Percentiles rank a stretch among this genome's conserved stretches.
phyloP scores from a whole-genome alignment of 1,284 basidiomycete genomes.

The Cutaneotrichosporon mucoides region DNA sequence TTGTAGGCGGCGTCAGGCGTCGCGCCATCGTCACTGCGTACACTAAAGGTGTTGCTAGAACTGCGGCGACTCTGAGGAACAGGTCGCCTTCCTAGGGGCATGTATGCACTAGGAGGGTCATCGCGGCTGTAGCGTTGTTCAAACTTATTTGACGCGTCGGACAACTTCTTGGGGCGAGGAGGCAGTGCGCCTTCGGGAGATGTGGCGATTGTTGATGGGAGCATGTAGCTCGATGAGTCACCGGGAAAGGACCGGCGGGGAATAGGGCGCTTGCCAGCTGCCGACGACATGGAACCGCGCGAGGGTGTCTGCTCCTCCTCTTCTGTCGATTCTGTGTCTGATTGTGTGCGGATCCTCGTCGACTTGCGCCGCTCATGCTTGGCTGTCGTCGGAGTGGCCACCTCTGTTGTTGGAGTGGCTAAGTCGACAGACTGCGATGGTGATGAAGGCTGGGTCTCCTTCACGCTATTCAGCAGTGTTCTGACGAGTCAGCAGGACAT shows the following conservation, averaged over 20 bases:
- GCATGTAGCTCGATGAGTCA: not conserved
- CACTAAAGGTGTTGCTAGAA: slow-evolving; percentile 12
- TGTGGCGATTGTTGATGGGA: not conserved
- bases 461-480: too few relatives aligned
- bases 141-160: not conserved
- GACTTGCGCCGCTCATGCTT: slow-evolving; percentile 27
- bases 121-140: not conserved
- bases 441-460: too few relatives aligned
- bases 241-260: not conserved
- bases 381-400: not conserved
- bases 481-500: too few relatives aligned
- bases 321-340: slow-evolving; percentile 37
- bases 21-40: slow-evolving; percentile 20
- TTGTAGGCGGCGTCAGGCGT: not conserved
- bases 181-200: not conserved
- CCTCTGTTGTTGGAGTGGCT: not conserved
- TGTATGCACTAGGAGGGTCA: not conserved
- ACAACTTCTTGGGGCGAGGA: not conserved
- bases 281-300: not conserved
- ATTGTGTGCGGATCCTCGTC: slow-evolving; percentile 40
- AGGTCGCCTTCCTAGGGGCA: not conserved
- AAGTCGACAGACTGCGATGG: not conserved
- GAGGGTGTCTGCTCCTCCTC: slow-evolving; percentile 19
- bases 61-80: slow-evolving; percentile 19
- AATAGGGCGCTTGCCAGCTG: not conserved